phyloP scores from a whole-genome alignment of 2,329 filamentous ascomycete species.

The Penicillium sp. region DNA sequence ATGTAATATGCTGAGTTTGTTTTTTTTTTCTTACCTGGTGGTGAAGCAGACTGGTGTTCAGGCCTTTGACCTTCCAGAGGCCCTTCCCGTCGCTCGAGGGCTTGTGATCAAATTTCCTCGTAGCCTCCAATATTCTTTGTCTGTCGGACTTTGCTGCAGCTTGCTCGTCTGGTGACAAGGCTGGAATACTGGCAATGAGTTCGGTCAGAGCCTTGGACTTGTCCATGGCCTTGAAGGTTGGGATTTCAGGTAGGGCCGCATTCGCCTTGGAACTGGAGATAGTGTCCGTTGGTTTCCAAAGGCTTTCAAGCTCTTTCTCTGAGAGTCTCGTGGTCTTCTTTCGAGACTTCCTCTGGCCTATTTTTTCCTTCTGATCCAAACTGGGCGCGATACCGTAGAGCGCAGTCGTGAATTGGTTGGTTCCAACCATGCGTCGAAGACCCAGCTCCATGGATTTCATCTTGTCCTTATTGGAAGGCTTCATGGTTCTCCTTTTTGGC shows the following conservation, averaged over 20 bases:
- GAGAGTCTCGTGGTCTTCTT: not conserved
- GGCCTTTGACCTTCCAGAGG: constrained; percentile 34
- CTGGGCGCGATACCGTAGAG: not conserved
- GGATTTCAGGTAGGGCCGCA: constrained; percentile 25
- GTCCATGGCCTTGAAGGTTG: constrained; percentile 24
- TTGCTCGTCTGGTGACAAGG: not conserved
- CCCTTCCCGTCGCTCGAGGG: constrained; percentile 33
- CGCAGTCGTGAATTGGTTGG: not conserved
- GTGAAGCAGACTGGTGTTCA: constrained; percentile 38
- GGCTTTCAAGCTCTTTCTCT: not conserved
- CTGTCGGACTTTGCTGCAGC: not conserved
- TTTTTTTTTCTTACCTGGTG: constrained; percentile 33
- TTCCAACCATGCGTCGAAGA: not conserved
- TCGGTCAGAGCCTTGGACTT: constrained; percentile 36
- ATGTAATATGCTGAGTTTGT: not conserved
- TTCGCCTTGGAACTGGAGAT: constrained; percentile 33
- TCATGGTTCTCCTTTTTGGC: not conserved
- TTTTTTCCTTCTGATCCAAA: not conserved
- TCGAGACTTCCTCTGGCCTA: not conserved
- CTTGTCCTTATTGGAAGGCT: not conserved
- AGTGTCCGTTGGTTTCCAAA: constrained; percentile 14
- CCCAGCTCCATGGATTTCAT: constrained; percentile 1
- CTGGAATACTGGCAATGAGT: constrained; percentile 35
- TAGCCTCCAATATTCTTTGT: constrained; percentile 27
- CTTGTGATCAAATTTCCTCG: constrained; percentile 30